Conservation (phyloP, 306 rosid species). For the Carpinus viminea region DNA sequence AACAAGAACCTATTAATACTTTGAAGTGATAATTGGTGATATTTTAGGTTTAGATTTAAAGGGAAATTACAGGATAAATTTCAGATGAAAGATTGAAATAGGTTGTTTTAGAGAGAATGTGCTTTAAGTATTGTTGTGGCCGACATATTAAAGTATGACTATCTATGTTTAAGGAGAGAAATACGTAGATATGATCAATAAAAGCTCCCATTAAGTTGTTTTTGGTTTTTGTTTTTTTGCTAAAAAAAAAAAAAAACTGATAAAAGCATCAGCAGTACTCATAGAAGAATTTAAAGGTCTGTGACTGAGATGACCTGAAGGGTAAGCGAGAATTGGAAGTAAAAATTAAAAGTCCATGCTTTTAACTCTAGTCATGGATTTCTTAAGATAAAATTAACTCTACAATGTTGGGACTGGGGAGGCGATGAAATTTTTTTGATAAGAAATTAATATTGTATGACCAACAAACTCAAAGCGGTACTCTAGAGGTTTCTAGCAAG, state of each 20-base stretch:
- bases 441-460: background rate
- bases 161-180: no score
- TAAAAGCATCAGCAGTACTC: background rate
- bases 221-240: no score
- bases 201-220: no score
- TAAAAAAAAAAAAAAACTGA: background rate
- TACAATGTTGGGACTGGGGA: background rate
- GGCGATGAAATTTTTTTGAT: background rate
- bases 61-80: no score
- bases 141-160: background rate
- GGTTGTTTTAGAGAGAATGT: background rate
- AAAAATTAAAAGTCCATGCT: background rate
- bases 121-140: background rate
- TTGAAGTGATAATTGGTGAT: background rate
- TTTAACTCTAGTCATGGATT: background rate
- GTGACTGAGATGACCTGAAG: no score
- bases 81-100: background rate
- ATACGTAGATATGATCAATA: no score
- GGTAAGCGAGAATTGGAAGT: background rate
- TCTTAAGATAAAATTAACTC: background rate
- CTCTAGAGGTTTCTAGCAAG: background rate
- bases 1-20: background rate
- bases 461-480: background rate
- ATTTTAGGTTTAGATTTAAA: background rate
- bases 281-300: no score